Evolutionary conservation across 2,329 filamentous ascomycete genomes (phyloP).

Genomic region (Pseudocercospora fuligena): DNA sequence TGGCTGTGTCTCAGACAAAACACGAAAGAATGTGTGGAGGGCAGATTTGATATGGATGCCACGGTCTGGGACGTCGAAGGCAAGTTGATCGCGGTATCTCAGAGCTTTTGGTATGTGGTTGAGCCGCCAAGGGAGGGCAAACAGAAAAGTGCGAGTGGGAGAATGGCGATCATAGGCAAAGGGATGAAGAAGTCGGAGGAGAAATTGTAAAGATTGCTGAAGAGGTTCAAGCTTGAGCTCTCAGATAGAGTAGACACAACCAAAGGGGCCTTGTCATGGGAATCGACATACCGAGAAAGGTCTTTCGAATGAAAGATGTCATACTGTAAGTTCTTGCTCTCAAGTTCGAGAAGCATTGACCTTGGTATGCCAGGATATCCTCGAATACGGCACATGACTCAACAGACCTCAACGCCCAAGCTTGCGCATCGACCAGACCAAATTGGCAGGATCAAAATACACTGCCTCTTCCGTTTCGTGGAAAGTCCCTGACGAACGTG

Average conservation of each 20-base stretch:
- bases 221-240: too few relatives aligned
- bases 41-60: conserved; percentile 29
- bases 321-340: too few relatives aligned
- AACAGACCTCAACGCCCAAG: background rate
- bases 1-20: conserved; percentile 28
- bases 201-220: background rate
- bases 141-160: background rate
- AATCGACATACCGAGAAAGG: too few relatives aligned
- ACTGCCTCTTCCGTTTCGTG: background rate
- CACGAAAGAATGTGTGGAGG: conserved; percentile 28
- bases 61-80: conserved; percentile 31
- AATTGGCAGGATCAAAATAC: background rate
- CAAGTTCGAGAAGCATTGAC: background rate
- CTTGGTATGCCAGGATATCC: background rate
- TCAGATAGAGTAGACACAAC: too few relatives aligned
- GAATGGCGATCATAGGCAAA: background rate
- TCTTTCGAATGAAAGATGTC: too few relatives aligned
- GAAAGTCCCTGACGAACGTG: background rate
- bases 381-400: background rate
- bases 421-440: background rate
- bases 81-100: conserved; percentile 21
- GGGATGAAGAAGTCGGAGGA: conserved; percentile 1
- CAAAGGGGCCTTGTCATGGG: too few relatives aligned
- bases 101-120: conserved; percentile 27
- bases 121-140: conserved; percentile 3